Percentiles rank a stretch among this genome's conserved stretches.
Conservation (phyloP, 2,329 filamentous ascomycete species). For the Penicillium italicum region DNA sequence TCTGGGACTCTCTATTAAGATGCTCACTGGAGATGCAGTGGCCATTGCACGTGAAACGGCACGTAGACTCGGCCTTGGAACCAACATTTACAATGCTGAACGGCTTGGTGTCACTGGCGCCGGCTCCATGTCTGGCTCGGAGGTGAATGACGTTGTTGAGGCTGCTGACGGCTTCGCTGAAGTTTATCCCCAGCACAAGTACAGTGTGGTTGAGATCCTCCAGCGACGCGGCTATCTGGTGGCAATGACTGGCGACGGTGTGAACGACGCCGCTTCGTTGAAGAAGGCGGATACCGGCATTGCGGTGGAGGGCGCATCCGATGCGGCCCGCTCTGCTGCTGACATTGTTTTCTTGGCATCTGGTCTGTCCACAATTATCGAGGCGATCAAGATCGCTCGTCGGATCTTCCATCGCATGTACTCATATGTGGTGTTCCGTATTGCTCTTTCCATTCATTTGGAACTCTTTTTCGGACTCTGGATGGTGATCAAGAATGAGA, state of each 20-base stretch:
- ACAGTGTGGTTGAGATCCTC: constrained; percentile 87
- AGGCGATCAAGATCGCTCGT: constrained; percentile 85
- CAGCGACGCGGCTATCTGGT: constrained; percentile 91
- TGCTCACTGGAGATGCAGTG: constrained; percentile 92
- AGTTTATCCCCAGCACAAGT: constrained; percentile 94
- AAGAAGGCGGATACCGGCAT: constrained; percentile 98
- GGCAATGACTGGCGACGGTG: constrained; percentile 94
- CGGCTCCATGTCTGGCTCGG: constrained; percentile 88
- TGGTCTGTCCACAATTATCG: constrained; percentile 87
- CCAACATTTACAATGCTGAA: constrained; percentile 92
- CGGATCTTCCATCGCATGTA: constrained; percentile 98
- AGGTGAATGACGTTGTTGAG: constrained; percentile 94
- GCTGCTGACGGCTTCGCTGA: constrained; percentile 92
- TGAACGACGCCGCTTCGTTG: constrained; percentile 87
- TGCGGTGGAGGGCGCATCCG: constrained; percentile 86
- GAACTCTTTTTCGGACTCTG: constrained; percentile 89
- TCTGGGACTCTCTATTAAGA: constrained; percentile 87
- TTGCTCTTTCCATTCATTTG: constrained; percentile 83
- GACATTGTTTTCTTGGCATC: constrained; percentile 93
- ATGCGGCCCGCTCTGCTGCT: constrained; percentile 84
- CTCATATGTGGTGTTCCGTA: constrained; percentile 92
- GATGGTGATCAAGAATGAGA: constrained; percentile 83
- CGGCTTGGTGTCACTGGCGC: constrained; percentile 84
- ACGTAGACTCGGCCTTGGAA: constrained; percentile 84
- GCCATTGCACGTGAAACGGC: constrained; percentile 91